Base-by-base conservation (phyloP, 1,284 basidiomycete species). In the Lentinus polychrous region DNA sequence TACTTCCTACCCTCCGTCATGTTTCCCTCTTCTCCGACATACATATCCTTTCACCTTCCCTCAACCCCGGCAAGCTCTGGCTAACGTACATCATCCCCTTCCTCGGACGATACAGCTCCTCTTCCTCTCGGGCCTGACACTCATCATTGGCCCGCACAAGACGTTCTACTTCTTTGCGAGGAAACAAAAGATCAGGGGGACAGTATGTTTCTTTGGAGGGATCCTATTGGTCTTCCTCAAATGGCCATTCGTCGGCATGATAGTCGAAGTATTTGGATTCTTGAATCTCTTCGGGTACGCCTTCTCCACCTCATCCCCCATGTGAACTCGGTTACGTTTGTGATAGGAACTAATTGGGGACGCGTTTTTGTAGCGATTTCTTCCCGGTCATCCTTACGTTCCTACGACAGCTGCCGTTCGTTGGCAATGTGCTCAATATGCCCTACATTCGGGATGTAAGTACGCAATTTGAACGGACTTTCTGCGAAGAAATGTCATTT, bases 141-240 rank as follows among this genome's bases (percentile, higher is more conserved):
- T 96, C 55, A 94, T 97, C 69, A 97, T 97, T 59, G 94, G 94
- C 5, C 91, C 91, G 4, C 86, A 88, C 60, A 95, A 96, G 74
- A 98, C 94, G 2, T 94, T 98, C 69, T 92, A 93, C 71, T 99
- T 99, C 73, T 99, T 99, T 70, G 91, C 94, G 22, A 79, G 96
- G 52, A 90, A 84, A 66, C 90, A 99, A 69, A 99, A 99, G 70
- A 73, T 98, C 56, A 79, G 96, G 22, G 96, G 96, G n/a, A 94
- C 91, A 2, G 54, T 83, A 45, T 95, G 92, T 65, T 97, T 96
- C 74, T 70, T 96, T 49, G 90, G 88, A 39, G 94, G 94, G 14
- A 86, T 97, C 52, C 60, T 89, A 12, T 79, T 93, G 51, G 91
- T 95, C 23, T 94, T 95, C 65, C 60, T 87, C 63, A 94, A 91